Base-by-base conservation (phyloP, 2,329 filamentous ascomycete species). In the Trichoderma guizhouense region DNA sequence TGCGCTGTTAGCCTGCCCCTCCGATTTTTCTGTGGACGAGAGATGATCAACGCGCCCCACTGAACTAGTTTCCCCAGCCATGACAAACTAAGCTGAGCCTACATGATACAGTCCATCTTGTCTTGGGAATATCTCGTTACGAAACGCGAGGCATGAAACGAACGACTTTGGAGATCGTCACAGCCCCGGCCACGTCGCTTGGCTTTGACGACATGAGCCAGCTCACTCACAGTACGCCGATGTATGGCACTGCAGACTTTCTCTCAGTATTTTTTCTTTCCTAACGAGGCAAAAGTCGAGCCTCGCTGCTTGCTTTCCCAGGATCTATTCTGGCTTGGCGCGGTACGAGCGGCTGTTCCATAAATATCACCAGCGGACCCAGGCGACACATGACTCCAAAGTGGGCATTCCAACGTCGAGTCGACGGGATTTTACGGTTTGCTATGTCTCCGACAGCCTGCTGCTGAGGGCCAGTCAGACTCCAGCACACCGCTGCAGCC, bases 311-410 rank as follows among this genome's bases (percentile, higher is more conserved):
- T 51, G 53, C n/a, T 43, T 24, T 34, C n/a, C 60, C 12, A 21
- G 60, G 58, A 70, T 36, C 53, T n/a, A n/a, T n/a, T 43, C 39
- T 43, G 39, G 18, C 69, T 66, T 71, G 69, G 63, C 75, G 78
- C 79, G 79, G 77, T 78, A 79, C 78, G 74, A 77, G 79, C 79
- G 79, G 78, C 76, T 80, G 75, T 79, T 77, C 77, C 77, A 79
- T 77, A 80, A 79, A 79, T 79, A 74, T 71, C 60, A 57, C 60
- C 53, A 55, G 61, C 62, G 53, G 69, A 71, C 34, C 61, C 51
- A 65, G 53, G 39, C 62, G 69, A 61, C 74, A 73, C 74, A 74
- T 74, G 73, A 74, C 73, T 53, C 36, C 26, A 62, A 39, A 63
- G 71, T 72, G 71, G 71, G 55, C 71, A 68, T 64, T 72, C 64